Evolutionary conservation across 2,329 filamentous ascomycete species (phyloP).

Genomic region (Apiospora saccharicola): DNA sequence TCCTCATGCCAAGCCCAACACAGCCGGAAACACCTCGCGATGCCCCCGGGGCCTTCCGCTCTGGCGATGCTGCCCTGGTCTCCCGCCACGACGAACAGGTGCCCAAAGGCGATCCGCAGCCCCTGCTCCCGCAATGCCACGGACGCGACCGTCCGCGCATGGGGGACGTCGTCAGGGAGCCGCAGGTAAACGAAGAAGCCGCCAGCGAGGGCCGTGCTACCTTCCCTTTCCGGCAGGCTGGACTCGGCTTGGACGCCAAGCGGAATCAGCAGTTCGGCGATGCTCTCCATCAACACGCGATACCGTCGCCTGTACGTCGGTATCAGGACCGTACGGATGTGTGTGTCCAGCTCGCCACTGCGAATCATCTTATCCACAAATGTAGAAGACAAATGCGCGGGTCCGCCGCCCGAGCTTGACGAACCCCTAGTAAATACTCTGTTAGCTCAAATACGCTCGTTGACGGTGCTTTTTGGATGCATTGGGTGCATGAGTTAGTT

Average conservation of each 20-base stretch:
- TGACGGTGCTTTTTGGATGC: neutral
- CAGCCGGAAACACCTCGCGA: constrained; percentile 58
- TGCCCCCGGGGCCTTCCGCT: constrained; percentile 40
- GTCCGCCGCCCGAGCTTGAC: constrained; percentile 41
- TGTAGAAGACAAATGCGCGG: constrained; percentile 38
- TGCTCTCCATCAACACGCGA: constrained; percentile 32
- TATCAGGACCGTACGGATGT: constrained; percentile 60
- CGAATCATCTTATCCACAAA: constrained; percentile 57
- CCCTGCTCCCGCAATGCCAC: constrained; percentile 59
- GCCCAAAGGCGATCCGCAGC: constrained; percentile 62
- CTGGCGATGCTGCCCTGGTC: constrained; percentile 42
- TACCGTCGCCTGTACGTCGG: constrained; percentile 58
- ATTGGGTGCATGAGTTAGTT: neutral
- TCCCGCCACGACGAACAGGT: constrained; percentile 58
- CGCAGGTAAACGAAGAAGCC: constrained; percentile 73
- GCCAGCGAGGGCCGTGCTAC: constrained; percentile 48
- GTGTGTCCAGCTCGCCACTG: constrained; percentile 57
- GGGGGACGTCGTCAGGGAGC: constrained; percentile 51
- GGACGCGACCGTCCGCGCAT: constrained; percentile 53
- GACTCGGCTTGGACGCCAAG: constrained; percentile 33
- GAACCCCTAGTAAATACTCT: constrained; percentile 29
- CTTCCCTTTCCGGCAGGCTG: constrained; percentile 21
- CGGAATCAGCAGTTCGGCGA: constrained; percentile 33
- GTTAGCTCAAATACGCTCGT: neutral
- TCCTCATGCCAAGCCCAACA: constrained; percentile 68